Conservation (phyloP, 1,284 basidiomycete species). For the Erythrobasidium hasegawianum region DNA sequence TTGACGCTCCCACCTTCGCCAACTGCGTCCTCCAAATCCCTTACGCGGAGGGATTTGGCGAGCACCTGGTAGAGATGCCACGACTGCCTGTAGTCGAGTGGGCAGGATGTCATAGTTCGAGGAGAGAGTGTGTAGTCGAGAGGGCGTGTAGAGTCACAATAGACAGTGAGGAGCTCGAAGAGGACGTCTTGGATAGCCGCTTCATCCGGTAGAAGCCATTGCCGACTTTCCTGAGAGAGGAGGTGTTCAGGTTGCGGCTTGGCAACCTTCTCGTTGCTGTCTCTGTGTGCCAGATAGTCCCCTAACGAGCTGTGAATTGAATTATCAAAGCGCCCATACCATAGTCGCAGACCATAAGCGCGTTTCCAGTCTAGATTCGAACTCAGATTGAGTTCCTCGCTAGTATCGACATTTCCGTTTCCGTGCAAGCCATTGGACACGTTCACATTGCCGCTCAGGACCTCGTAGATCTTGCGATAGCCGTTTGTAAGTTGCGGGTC, state of each 20-base stretch:
- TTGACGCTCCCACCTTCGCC: slow-evolving; percentile 69
- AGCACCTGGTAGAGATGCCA: slow-evolving; percentile 94
- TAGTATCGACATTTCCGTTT: slow-evolving; percentile 53
- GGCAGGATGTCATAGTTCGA: slow-evolving; percentile 69
- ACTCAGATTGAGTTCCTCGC: slow-evolving; percentile 65
- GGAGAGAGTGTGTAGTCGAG: slow-evolving; percentile 59
- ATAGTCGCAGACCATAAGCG: slow-evolving; percentile 82
- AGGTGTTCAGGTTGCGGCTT: slow-evolving; percentile 68
- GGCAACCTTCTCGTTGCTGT: slow-evolving; percentile 45
- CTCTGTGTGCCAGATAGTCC: slow-evolving; percentile 57
- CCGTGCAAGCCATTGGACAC: slow-evolving; percentile 56
- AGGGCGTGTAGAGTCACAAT: slow-evolving; percentile 54
- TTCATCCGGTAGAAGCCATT: slow-evolving; percentile 49
- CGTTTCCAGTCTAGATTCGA: slow-evolving; percentile 90
- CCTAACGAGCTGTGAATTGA: slow-evolving; percentile 67
- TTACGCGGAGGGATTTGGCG: slow-evolving; percentile 70
- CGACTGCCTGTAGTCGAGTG: slow-evolving; percentile 73
- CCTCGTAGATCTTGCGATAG: slow-evolving; percentile 75
- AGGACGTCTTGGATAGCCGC: slow-evolving; percentile 60
- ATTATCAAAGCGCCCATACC: slow-evolving; percentile 78
- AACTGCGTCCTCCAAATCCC: slow-evolving; percentile 74
- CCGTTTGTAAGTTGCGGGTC: slow-evolving; percentile 67
- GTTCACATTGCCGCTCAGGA: slow-evolving; percentile 75
- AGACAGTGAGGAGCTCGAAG: slow-evolving; percentile 75
- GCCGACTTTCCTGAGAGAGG: slow-evolving; percentile 38